These are phyloP conservation scores for Torulaspora delbrueckii DNA, from an alignment of 805 yeast genomes.

Conservation along the genomic window DNA sequence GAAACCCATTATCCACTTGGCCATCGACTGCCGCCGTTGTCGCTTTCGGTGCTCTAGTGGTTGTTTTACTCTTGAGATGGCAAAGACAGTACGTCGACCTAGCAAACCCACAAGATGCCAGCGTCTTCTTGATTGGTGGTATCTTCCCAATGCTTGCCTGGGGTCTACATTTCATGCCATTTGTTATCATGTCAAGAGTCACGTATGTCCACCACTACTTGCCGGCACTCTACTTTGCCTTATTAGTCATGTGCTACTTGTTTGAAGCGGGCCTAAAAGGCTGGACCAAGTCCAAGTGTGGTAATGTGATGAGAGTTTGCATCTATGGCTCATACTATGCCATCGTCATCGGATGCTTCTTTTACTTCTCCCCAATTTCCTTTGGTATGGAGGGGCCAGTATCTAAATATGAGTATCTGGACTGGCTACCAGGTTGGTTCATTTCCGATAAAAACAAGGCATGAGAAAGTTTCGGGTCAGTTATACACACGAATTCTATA, in stretches of 20 bases:
- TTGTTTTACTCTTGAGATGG: conserved; percentile 62
- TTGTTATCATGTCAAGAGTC: conserved; percentile 77
- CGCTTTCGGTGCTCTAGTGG: conserved; percentile 45
- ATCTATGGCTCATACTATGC: conserved; percentile 42
- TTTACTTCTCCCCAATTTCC: conserved; percentile 56
- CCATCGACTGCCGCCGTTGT: conserved; percentile 60
- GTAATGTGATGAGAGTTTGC: conserved; percentile 23
- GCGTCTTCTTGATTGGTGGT: conserved; percentile 63
- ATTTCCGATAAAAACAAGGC: conserved; percentile 27
- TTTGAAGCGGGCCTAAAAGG: conserved; percentile 43
- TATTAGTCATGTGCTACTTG: conserved; percentile 50
- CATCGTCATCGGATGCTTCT: conserved; percentile 49
- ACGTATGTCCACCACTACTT: conserved; percentile 82
- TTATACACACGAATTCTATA: not conserved
- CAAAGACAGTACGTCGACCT: conserved; percentile 74
- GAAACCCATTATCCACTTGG: conserved; percentile 79
- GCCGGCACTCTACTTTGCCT: conserved; percentile 77
- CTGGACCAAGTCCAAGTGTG: conserved; percentile 29
- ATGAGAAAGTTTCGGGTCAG: not conserved
- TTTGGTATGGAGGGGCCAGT: conserved; percentile 59
- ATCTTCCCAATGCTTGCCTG: conserved; percentile 76
- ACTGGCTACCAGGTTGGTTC: conserved; percentile 49
- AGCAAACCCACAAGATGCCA: conserved; percentile 42
- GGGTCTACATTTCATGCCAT: conserved; percentile 73
- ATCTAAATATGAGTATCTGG: conserved; percentile 39